phyloP scores from a whole-genome alignment of 768 basidiomycete species.

The Agaricus sinodeliciosus region DNA sequence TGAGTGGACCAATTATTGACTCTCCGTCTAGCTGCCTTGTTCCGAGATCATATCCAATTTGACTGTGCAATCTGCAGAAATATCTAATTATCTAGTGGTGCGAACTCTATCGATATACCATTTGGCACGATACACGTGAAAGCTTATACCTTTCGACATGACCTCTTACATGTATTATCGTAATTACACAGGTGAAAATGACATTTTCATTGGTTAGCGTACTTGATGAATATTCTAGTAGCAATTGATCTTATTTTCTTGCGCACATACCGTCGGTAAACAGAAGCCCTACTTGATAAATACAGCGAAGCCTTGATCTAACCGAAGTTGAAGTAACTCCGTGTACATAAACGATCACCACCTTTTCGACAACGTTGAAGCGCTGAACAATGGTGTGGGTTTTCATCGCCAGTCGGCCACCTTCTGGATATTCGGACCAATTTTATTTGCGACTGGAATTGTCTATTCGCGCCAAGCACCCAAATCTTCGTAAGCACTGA shows the following conservation, averaged over 20 bases:
- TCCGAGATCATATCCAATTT: slow-evolving; percentile 74
- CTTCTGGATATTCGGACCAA: slow-evolving; percentile 12
- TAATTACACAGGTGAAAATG: slow-evolving; percentile 11
- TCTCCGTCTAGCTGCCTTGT: slow-evolving; percentile 56
- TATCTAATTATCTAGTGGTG: slow-evolving; percentile 55
- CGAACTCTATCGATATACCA: slow-evolving; percentile 2
- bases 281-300: too few species aligned
- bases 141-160: slow-evolving; percentile 3
- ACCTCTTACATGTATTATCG: slow-evolving; percentile 11
- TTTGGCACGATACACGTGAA: slow-evolving; percentile 2
- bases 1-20: slow-evolving; percentile 8
- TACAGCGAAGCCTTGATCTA: too few species aligned
- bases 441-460: slow-evolving; percentile 10
- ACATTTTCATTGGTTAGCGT: slow-evolving; percentile 7
- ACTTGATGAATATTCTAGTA: slow-evolving; percentile 1
- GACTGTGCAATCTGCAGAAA: slow-evolving; percentile 80
- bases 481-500: neutral
- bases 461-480: slow-evolving; percentile 9
- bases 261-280: neutral
- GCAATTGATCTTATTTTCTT: neutral
- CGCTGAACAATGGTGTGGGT: slow-evolving; percentile 2
- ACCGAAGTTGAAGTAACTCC: neutral
- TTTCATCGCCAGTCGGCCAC: slow-evolving; percentile 8
- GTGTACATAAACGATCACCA: neutral
- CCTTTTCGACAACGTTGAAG: neutral